Evolutionary conservation across 2,329 filamentous ascomycete genomes (phyloP), one percentile per base, ranked within the genome.

Genomic region (Rachicladosporium sp.): DNA sequence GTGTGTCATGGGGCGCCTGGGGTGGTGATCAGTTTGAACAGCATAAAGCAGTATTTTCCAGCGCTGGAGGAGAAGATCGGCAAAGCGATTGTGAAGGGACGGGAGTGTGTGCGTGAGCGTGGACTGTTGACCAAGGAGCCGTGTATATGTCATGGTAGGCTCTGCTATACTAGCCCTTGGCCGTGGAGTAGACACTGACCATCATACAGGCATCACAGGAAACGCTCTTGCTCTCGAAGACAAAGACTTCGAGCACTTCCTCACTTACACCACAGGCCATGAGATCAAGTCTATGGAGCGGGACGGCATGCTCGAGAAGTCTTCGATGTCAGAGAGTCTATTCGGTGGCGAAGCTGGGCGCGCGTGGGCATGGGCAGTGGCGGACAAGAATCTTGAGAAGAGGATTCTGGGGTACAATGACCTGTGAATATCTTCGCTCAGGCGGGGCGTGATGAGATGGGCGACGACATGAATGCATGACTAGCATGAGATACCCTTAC

Each of bases 1-100:
- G 77, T 79, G 57, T 82, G 77, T 50, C 78, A 82, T 50, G 79
- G 79, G 2, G 75, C 74, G 0, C 73, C 78, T 2, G 79, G 78
- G 0, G 70, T 80, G 13, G 60, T 80, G 6, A 60, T 71, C 27
- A 77, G 74, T 4, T 64, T 83, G 6, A 50, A 69, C 4, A 70
- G 71, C 1, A 65, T 82, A 37, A 63, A 65, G 36, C 63, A 67
- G 6, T 65, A 71, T 52, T 81, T 79, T 43, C 70, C 74, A 0
- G 62, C 61, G 1, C 60, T 80, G 6, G 56, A 67, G 15, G 61
- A 65, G 0, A 66, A 66, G 34, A 76, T 80, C 41, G 68, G 74
- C 13, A 55, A 50, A 15, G 70, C 71, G 1, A 66, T 80, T 10
- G 54, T 50, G 6, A 70, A 66, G 36, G 74, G 69, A 2, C 62